These are phyloP conservation scores for Podaxis sp. DNA, from an alignment of 768 basidiomycete species.

Conservation along the genomic window DNA sequence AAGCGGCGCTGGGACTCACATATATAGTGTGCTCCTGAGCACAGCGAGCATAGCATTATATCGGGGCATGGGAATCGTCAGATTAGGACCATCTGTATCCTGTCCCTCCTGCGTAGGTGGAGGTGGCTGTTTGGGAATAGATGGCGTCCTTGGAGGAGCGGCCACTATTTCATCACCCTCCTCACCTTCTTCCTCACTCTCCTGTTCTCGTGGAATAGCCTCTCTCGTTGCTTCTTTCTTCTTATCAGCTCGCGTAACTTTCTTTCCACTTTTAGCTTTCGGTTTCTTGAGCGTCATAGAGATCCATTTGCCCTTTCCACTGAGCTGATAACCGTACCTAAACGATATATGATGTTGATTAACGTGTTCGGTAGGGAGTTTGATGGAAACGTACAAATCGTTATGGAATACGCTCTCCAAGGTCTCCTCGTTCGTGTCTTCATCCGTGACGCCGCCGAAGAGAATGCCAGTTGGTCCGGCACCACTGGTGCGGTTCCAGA, in stretches of 20 bases:
- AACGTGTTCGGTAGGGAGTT: background rate
- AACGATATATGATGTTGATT: background rate
- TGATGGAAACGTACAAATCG: conserved; percentile 58
- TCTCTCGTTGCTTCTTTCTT: conserved; percentile 31
- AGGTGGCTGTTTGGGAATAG: background rate
- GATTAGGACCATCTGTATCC: conserved; percentile 63
- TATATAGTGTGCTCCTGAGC: conserved; percentile 79
- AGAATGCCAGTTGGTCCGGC: conserved; percentile 68
- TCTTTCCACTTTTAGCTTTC: conserved; percentile 48
- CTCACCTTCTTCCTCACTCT: conserved; percentile 18
- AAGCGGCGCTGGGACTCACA: conserved; percentile 45
- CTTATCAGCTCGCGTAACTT: conserved; percentile 32
- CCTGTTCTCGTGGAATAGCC: conserved; percentile 16
- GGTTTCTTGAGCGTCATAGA: conserved; percentile 74
- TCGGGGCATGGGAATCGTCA: conserved; percentile 64
- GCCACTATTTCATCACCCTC: conserved; percentile 18
- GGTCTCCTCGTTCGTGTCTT: conserved; percentile 81
- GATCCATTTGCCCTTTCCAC: conserved; percentile 76
- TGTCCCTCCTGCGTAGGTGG: conserved; percentile 6
- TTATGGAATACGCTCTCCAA: conserved; percentile 87
- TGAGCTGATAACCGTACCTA: conserved; percentile 77
- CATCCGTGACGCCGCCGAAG: conserved; percentile 88
- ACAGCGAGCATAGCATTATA: conserved; percentile 92
- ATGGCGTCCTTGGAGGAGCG: background rate
- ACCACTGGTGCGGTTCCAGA: conserved; percentile 46